These are phyloP conservation scores for Closterium sp. DNA, from an alignment of 139 green algal genomes.

Conservation along the genomic window DNA sequence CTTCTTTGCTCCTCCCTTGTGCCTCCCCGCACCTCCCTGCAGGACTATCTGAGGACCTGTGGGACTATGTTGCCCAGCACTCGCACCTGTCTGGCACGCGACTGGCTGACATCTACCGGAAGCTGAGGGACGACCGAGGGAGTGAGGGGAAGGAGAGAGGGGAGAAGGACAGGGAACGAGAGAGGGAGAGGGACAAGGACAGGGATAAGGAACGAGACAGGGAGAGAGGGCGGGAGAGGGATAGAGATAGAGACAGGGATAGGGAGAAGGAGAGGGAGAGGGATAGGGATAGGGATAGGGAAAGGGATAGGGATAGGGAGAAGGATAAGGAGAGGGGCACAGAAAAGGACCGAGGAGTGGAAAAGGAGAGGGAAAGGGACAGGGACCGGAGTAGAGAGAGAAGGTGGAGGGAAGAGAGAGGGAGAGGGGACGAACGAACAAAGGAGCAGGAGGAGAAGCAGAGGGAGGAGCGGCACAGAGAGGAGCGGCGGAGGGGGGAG, in stretches of 20 bases:
- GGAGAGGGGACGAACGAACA: background rate
- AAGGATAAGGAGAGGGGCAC: background rate
- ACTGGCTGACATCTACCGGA: background rate
- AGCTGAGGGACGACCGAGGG: constrained; percentile 1
- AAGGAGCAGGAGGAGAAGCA: background rate
- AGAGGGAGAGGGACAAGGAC: background rate
- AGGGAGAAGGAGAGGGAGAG: constrained; percentile 2
- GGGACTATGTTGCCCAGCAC: too few species aligned
- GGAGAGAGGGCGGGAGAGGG: background rate
- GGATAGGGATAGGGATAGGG: background rate
- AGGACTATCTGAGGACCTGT: background rate
- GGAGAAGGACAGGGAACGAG: background rate
- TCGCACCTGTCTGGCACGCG: too few species aligned
- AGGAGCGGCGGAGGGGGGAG: background rate
- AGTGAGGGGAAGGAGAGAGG: background rate
- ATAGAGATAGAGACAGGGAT: constrained; percentile 10
- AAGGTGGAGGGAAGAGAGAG: constrained; percentile 15
- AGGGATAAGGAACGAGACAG: background rate
- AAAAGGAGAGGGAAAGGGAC: background rate
- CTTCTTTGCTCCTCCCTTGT: too few species aligned
- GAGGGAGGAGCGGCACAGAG: constrained; percentile 12
- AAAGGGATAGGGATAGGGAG: constrained; percentile 8
- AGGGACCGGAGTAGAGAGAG: constrained; percentile 5
- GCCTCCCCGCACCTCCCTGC: background rate
- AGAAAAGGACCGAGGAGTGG: background rate